Evolutionary conservation across 345 rosid genomes (phyloP).

Genomic region (Sisymbrium irio): DNA sequence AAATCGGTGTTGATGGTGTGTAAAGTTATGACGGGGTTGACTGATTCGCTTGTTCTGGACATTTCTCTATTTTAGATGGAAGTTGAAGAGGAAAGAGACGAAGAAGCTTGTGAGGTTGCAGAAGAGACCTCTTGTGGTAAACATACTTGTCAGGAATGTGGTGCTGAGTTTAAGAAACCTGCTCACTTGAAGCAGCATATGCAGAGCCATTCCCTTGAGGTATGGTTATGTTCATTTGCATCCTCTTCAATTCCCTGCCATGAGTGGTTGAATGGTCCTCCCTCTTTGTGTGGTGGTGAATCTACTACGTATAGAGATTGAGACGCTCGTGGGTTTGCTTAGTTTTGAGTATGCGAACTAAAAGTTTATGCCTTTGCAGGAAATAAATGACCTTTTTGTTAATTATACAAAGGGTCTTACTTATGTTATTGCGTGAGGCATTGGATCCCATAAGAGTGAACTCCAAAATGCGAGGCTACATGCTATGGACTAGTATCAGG

Average conservation of each 20-base stretch:
- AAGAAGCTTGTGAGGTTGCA: conserved; percentile 28
- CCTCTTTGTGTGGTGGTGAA: not conserved
- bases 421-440: conserved; percentile 74
- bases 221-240: conserved; percentile 8
- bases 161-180: conserved; percentile 70
- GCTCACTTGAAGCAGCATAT: conserved; percentile 81
- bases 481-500: conserved; percentile 95
- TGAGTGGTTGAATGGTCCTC: too few relatives aligned
- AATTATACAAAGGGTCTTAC: not conserved
- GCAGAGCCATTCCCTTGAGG: conserved; percentile 84
- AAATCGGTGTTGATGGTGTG: not conserved
- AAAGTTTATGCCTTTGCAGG: conserved; percentile 48
- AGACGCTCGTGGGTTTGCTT: not conserved
- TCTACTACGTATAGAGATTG: not conserved
- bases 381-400: conserved; percentile 13
- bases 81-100: conserved; percentile 32
- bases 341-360: not conserved
- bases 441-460: conserved; percentile 93
- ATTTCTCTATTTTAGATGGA: conserved; percentile 40
- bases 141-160: conserved; percentile 61
- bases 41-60: not conserved
- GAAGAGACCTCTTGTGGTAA: not conserved
- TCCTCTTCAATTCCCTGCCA: not conserved
- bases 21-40: not conserved
- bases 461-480: conserved; percentile 99